These are phyloP conservation scores for Pulveroboletus sp. DNA, from an alignment of 768 basidiomycete species.

Conservation along the genomic window DNA sequence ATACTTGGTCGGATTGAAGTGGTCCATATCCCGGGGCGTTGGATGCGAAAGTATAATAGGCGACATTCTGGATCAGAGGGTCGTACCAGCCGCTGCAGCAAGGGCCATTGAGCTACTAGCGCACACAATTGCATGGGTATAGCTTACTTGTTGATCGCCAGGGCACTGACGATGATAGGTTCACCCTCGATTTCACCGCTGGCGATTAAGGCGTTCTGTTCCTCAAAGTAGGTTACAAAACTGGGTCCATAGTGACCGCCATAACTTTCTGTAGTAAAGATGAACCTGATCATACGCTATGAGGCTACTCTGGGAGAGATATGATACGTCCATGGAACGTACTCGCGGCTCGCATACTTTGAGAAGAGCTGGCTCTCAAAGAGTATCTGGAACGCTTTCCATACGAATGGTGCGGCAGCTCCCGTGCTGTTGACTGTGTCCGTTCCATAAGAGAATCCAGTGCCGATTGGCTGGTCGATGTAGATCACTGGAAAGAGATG, in stretches of 20 bases:
- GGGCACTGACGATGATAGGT: constrained; percentile 48
- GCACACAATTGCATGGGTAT: not conserved
- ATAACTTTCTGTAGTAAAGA: constrained; percentile 62
- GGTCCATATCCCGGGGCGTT: constrained; percentile 64
- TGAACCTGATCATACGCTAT: constrained; percentile 38
- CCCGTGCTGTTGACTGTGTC: constrained; percentile 49
- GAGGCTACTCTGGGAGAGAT: not conserved
- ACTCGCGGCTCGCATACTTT: constrained; percentile 52
- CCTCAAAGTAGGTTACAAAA: constrained; percentile 60
- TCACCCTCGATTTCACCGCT: constrained; percentile 44
- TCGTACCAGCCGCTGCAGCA: constrained; percentile 57
- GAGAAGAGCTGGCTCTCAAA: constrained; percentile 53
- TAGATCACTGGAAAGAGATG: constrained; percentile 48
- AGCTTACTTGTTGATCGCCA: constrained; percentile 60
- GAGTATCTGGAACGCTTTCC: constrained; percentile 60
- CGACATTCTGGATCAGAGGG: constrained; percentile 44
- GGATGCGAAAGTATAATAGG: constrained; percentile 46
- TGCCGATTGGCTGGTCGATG: constrained; percentile 65
- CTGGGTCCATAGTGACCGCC: constrained; percentile 50
- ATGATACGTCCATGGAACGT: constrained; percentile 12
- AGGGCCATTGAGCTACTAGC: not conserved
- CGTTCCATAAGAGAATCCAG: constrained; percentile 58
- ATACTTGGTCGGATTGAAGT: constrained; percentile 44
- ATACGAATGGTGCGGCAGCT: constrained; percentile 54
- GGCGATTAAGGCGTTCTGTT: constrained; percentile 53